These are phyloP conservation scores for Tympanopsis confertula DNA, from an alignment of 2,329 filamentous ascomycete genomes.

Conservation along the genomic window DNA sequence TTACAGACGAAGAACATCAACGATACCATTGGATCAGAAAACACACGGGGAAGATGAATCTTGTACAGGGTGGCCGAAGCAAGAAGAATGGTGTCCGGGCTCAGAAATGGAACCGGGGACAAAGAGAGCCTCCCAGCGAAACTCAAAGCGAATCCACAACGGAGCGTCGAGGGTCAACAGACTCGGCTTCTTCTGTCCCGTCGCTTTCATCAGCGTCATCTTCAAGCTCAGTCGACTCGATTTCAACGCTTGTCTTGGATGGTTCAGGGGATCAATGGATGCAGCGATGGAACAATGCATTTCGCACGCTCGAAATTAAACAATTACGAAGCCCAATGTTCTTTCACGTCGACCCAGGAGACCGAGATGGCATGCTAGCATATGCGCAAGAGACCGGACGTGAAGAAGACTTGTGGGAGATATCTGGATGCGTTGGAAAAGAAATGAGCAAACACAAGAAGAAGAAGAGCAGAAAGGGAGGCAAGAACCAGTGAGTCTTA, in stretches of 20 bases:
- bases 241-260: slow-evolving; percentile 54
- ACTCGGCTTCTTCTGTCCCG: neutral
- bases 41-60: slow-evolving; percentile 44
- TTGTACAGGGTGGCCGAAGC: slow-evolving; percentile 15
- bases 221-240: neutral
- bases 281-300: slow-evolving; percentile 58
- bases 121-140: neutral
- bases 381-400: slow-evolving; percentile 51
- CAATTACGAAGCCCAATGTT: slow-evolving; percentile 72
- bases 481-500: slow-evolving; percentile 27
- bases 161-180: neutral
- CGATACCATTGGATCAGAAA: slow-evolving; percentile 70
- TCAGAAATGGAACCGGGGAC: slow-evolving; percentile 8
- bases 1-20: slow-evolving; percentile 73
- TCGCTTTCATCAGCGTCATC: neutral
- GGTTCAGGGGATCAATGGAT: slow-evolving; percentile 54
- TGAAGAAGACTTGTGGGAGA: slow-evolving; percentile 56
- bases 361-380: slow-evolving; percentile 62
- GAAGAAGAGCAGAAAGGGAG: slow-evolving; percentile 39
- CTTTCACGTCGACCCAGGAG: slow-evolving; percentile 67
- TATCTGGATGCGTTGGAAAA: slow-evolving; percentile 65
- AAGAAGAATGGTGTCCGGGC: slow-evolving; percentile 15
- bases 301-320: slow-evolving; percentile 56
- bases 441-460: slow-evolving; percentile 71
- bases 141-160: too few species aligned